Base-by-base conservation (phyloP, 169 alveolate species). In the Cryptosporidium sp. region DNA sequence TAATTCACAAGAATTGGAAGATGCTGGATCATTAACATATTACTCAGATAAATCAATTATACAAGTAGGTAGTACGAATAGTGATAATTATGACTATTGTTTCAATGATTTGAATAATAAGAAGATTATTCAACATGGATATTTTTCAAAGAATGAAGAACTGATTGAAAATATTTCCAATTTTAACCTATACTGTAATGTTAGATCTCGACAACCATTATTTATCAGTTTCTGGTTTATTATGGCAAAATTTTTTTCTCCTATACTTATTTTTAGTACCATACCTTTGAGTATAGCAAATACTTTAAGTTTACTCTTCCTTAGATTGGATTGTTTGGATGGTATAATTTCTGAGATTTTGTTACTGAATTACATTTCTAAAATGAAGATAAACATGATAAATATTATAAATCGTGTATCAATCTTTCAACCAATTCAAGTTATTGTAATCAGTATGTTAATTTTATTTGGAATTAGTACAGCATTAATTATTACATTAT, bases 131-230 rank as follows among this genome's bases (percentile, higher is more conserved):
- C 21, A 48, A 48, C 14, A 14, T 4, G 18, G 2, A 48, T n/a
- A 56, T 26, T 56, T 23, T 10, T 16, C 21, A 3, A 48, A 62
- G 5, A 42, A 80, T 62, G 53, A 48, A 6, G 75, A 80, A 26
- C 14, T 45, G 23, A 62, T 65, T 23, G 33, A 80, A 42, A 29
- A 35, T 10, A 80, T 80, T 45, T 35, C 89, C 42, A 65, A 80
- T 14, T 80, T 80, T 48, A 80, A 65, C 56, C n/a, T 60, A 14
- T 80, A 80, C 35, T 80, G 89, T 37, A 65, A 48, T 62, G 89
- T 80, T 14, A 60, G 89, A 80, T 80, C 89, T 14, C 23, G 67
- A n/a, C 89, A 80, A 31, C 89, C 89, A 12, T 65, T 60, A 61
- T 80, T 80, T 80, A 26, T 48, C n/a, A 48, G 42, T 23, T 80